Evolutionary conservation across 2,329 filamentous ascomycete species (phyloP).

Genomic region (Didymella keratinophila): DNA sequence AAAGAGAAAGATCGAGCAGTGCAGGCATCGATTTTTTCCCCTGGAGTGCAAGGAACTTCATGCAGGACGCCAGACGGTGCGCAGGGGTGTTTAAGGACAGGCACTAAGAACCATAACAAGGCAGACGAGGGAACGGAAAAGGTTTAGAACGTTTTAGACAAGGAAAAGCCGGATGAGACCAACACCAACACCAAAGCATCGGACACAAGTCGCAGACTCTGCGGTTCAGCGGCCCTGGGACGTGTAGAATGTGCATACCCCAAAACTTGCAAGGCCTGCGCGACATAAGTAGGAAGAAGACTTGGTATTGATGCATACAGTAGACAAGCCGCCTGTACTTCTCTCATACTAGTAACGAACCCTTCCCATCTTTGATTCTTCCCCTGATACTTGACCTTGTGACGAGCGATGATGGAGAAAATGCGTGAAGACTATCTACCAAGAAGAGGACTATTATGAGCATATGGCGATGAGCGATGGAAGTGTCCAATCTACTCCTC

Average conservation of each 20-base stretch:
- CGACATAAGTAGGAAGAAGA: neutral
- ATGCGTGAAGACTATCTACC: constrained; percentile 14
- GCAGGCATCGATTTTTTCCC: too few species aligned
- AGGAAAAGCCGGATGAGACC: too few species aligned
- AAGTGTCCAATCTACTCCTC: constrained; percentile 39
- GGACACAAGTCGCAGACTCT: neutral
- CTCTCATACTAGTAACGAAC: neutral
- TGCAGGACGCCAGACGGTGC: too few species aligned
- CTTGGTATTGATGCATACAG: constrained; percentile 12
- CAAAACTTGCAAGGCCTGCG: neutral
- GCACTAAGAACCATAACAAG: neutral
- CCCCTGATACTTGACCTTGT: neutral
- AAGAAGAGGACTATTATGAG: constrained; percentile 5
- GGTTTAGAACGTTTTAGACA: too few species aligned
- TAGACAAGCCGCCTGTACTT: neutral
- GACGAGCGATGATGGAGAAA: neutral
- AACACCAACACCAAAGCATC: too few species aligned
- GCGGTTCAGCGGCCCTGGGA: neutral
- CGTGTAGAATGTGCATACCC: neutral
- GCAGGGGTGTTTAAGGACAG: neutral
- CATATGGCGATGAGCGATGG: neutral
- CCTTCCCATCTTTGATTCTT: neutral
- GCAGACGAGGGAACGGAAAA: neutral
- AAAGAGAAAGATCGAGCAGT: too few species aligned
- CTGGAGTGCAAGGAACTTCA: too few species aligned